phyloP scores from a whole-genome alignment of 805 yeast genomes.

The Myxozyma nipponensis region DNA sequence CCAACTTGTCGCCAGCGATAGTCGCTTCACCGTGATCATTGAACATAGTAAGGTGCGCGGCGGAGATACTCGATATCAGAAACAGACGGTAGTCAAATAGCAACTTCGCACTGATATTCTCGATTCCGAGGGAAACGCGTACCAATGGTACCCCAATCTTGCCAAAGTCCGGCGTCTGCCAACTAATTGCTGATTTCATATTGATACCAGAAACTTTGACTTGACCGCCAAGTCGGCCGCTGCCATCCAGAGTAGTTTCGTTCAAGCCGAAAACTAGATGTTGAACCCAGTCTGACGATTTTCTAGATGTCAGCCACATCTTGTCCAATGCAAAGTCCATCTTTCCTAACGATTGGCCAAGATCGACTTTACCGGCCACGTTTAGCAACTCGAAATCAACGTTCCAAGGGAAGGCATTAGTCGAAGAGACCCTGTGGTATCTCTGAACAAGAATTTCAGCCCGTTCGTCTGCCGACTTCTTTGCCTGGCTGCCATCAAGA shows the following conservation, averaged over 20 bases:
- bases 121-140: constrained; percentile 55
- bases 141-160: constrained; percentile 62
- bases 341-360: constrained; percentile 81
- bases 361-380: constrained; percentile 56
- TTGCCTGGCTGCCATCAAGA: not conserved
- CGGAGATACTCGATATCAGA: constrained; percentile 53
- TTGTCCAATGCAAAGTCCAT: constrained; percentile 52
- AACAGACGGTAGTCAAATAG: constrained; percentile 86
- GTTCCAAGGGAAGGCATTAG: constrained; percentile 72
- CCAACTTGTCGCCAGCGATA: constrained; percentile 54
- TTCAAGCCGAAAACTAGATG: constrained; percentile 60
- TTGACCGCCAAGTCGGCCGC: constrained; percentile 78
- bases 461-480: constrained; percentile 13
- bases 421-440: constrained; percentile 55
- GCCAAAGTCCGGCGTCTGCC: constrained; percentile 49
- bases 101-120: constrained; percentile 52
- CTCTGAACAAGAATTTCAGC: constrained; percentile 35
- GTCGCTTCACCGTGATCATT: constrained; percentile 55
- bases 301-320: constrained; percentile 66
- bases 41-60: constrained; percentile 52
- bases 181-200: constrained; percentile 63
- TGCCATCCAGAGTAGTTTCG: constrained; percentile 48
- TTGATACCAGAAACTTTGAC: constrained; percentile 49
- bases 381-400: constrained; percentile 54
- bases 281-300: constrained; percentile 67